A percentile compares a stretch with the other conserved stretches of the same genome.
These are phyloP conservation scores for Fusarium chuoi DNA, from an alignment of 2,329 filamentous ascomycete genomes.

Conservation along the genomic window DNA sequence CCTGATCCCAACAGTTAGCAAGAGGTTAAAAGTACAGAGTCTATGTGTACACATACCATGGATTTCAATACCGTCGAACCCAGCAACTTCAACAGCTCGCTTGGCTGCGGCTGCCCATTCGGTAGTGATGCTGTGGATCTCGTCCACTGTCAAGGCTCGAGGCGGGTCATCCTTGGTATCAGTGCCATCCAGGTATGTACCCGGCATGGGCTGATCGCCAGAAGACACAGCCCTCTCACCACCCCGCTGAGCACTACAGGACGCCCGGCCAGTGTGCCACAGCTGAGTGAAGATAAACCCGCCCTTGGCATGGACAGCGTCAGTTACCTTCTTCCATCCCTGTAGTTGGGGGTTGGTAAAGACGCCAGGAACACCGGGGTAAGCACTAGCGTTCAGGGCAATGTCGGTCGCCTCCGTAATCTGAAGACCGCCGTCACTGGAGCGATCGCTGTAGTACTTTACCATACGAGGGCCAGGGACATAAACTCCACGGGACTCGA, in stretches of 20 bases:
- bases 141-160: conserved; percentile 69
- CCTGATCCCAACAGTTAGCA: not conserved
- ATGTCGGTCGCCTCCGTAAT: conserved; percentile 48
- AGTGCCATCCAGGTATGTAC: conserved; percentile 56
- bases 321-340: conserved; percentile 44
- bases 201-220: conserved; percentile 52
- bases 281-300: conserved; percentile 68
- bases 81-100: conserved; percentile 52
- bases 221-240: conserved; percentile 38
- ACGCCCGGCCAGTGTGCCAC: conserved; percentile 68
- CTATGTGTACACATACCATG: not conserved
- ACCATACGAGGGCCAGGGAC: conserved; percentile 45
- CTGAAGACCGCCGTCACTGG: conserved; percentile 46
- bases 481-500: conserved; percentile 48
- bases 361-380: conserved; percentile 45
- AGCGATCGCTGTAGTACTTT: conserved; percentile 48
- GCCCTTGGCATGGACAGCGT: conserved; percentile 44
- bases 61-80: conserved; percentile 3
- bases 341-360: conserved; percentile 45
- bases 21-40: too few species aligned
- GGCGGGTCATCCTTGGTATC: conserved; percentile 55
- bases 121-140: conserved; percentile 71
- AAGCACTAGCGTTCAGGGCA: conserved; percentile 44
- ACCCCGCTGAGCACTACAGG: conserved; percentile 45
- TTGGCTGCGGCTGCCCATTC: conserved; percentile 66